Evolutionary conservation across 768 basidiomycete genomes (phyloP), one percentile per base, ranked within the genome.

Genomic region (Dictyophora rubrovolvata): DNA sequence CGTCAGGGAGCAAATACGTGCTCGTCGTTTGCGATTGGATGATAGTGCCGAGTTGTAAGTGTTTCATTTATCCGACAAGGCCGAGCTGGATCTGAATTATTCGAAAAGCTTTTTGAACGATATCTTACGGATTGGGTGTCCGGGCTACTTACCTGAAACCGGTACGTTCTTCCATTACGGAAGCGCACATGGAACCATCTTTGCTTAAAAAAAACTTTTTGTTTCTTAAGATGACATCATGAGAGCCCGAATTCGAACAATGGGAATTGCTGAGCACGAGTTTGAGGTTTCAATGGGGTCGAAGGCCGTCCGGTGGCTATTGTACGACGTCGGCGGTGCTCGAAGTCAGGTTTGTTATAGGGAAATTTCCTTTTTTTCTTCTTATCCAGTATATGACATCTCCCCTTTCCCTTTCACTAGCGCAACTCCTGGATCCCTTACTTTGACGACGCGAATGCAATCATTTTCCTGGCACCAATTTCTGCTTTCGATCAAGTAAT

Each of bases 31-130:
- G 53, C 85, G 87, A 65, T 74, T 92, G 54, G 89, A 92, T 63
- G 89, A 93, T 69, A 90, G 89, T 85, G 83, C 87, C 12, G 89
- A 91, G 72, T 93, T 87, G 89, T 92, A 67, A 70, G 89, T 76
- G 62, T 21, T 53, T 37, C 14, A 50, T 53, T 50, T 21, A 14
- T 48, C 33, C 22, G 12, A 59, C 17, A 34, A 18, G 17, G 14
- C 42, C 42, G 42, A 14, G 17, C 54, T 56, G 63, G 12, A 64
- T 33, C 5, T 34, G 34, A 54, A n/a, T n/a, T 48, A 42, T 60
- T 33, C 48, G 16, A 20, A 23, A 63, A 92, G 89, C 69, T 93
- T 92, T 75, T 70, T 93, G 56, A 77, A 79, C 63, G 78, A 86
- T 66, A 87, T 93, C 48, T 70, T 74, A 56, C 85, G 89, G 18